Conservation (phyloP, 306 rosid genomes). For the Cucurbita argyrosperma region DNA sequence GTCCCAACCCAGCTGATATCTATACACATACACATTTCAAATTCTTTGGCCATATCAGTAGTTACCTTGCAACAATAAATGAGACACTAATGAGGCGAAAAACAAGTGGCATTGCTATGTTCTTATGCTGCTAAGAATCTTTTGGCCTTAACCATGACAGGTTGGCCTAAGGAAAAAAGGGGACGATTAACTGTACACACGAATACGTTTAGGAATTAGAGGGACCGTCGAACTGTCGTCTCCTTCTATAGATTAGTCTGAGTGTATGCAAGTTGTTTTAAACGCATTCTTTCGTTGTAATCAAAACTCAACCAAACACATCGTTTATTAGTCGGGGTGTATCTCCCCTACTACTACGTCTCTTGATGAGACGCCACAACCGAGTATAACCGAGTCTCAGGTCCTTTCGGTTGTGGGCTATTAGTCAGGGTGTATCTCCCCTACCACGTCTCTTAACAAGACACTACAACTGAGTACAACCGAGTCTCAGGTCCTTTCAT, state of each 20-base stretch:
- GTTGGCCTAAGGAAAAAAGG: background rate
- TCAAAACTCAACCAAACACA: too few species aligned
- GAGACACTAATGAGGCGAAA: background rate
- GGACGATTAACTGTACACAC: background rate
- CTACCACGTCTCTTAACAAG: background rate
- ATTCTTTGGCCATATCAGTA: background rate
- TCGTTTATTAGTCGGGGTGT: background rate
- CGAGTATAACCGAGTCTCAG: background rate
- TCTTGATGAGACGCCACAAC: background rate
- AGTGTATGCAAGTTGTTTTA: background rate
- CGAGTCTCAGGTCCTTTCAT: background rate
- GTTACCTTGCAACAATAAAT: background rate
- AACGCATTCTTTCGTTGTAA: background rate
- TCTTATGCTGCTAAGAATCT: constrained; percentile 1
- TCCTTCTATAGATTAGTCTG: background rate
- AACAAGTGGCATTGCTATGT: background rate
- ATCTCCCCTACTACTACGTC: background rate
- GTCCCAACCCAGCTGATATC: background rate
- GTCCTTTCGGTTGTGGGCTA: background rate
- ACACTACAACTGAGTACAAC: background rate
- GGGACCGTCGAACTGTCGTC: background rate
- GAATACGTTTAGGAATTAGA: background rate
- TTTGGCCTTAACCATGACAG: background rate
- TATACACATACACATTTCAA: background rate
- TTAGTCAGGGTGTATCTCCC: background rate